These are phyloP conservation scores for Azolla pinnata DNA, from an alignment of 75 land plant species.

Conservation along the genomic window DNA sequence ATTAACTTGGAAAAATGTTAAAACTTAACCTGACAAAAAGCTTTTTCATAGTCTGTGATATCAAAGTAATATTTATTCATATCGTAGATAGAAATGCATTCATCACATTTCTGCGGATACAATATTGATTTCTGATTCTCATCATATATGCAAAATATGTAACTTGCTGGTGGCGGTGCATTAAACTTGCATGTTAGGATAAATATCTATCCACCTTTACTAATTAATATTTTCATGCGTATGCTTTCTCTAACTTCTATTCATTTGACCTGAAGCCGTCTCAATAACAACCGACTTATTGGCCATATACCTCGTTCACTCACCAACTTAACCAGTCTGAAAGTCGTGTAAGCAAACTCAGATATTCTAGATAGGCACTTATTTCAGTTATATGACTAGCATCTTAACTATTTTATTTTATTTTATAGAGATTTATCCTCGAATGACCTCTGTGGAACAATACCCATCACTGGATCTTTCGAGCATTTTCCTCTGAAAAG, in stretches of 20 bases:
- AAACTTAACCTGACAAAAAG: neutral
- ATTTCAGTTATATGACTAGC: neutral
- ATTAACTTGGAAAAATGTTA: neutral
- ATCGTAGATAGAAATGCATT: neutral
- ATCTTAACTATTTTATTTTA: neutral
- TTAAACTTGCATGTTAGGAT: neutral
- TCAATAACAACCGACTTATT: conserved; percentile 68
- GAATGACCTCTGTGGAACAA: conserved; percentile 87
- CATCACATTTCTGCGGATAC: neutral
- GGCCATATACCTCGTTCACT: conserved; percentile 82
- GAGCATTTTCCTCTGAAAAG: conserved; percentile 69
- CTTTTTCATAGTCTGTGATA: too few relatives aligned
- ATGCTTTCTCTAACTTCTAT: conserved; percentile 1
- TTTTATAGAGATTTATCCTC: conserved; percentile 72
- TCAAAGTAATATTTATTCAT: too few relatives aligned
- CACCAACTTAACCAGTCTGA: conserved; percentile 41
- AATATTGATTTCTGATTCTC: neutral
- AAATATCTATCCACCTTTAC: neutral
- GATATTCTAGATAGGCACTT: neutral
- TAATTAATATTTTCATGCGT: too few relatives aligned
- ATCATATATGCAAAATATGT: neutral
- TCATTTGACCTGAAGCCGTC: conserved; percentile 39
- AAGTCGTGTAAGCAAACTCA: conserved; percentile 73
- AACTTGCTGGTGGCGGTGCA: neutral
- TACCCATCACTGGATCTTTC: conserved; percentile 85